Conservation (phyloP, 805 yeast genomes). For the Monosporozyma aerobia region DNA sequence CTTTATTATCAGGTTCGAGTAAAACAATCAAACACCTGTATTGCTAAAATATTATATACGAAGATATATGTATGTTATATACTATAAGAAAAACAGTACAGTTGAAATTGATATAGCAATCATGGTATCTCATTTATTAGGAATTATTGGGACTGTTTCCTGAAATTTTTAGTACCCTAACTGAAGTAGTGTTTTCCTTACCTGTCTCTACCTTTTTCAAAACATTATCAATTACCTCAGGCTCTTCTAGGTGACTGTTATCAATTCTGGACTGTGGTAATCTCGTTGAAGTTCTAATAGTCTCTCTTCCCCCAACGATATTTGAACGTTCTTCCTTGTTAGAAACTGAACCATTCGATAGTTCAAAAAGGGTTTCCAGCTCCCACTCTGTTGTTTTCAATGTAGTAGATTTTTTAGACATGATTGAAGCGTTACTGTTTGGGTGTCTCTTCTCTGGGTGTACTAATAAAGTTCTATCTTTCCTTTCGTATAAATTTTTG, state of each 20-base stretch:
- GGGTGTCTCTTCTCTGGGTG: background rate
- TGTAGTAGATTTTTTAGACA: background rate
- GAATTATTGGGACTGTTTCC: background rate
- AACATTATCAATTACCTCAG: background rate
- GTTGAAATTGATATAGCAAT: background rate
- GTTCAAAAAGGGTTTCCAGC: background rate
- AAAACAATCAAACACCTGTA: background rate
- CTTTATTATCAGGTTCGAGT: background rate
- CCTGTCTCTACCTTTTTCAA: background rate
- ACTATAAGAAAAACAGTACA: background rate
- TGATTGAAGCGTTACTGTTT: background rate
- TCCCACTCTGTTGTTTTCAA: background rate
- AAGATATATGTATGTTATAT: background rate
- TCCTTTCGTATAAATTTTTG: background rate
- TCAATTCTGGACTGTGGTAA: background rate
- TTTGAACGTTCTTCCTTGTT: background rate
- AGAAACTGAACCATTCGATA: background rate
- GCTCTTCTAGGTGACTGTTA: background rate
- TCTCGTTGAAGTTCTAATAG: background rate
- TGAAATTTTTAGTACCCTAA: background rate
- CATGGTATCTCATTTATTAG: background rate
- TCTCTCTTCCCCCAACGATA: background rate
- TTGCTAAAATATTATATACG: background rate
- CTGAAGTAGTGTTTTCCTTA: background rate
- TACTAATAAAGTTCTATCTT: background rate